A percentile compares a stretch with the other conserved stretches of the same genome.
Evolutionary conservation across 78 protist species (phyloP).

Genomic region (Mastigamoeba balamuthi): DNA sequence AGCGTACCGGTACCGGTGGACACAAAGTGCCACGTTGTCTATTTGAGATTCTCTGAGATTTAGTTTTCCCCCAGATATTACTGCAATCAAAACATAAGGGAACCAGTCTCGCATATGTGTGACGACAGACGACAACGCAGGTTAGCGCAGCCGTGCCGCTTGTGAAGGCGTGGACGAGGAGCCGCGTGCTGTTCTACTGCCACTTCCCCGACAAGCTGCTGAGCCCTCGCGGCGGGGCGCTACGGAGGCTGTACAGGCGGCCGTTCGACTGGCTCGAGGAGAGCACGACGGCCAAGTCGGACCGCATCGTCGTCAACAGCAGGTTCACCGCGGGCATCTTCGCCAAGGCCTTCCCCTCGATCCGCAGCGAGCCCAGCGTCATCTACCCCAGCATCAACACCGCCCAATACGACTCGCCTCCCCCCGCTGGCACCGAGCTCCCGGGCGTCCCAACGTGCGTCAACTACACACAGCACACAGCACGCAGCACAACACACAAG

Average conservation of each 20-base stretch:
- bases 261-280: slow-evolving; percentile 92
- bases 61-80: too few species aligned
- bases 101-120: too few species aligned
- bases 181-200: slow-evolving; percentile 92
- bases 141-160: too few species aligned
- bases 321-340: slow-evolving; percentile 54
- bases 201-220: slow-evolving; percentile 92
- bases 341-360: slow-evolving; percentile 34
- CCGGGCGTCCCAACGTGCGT: not conserved
- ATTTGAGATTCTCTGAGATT: too few species aligned
- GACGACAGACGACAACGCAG: too few species aligned
- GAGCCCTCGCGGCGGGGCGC: slow-evolving; percentile 7
- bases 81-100: too few species aligned
- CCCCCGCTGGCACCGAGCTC: not conserved
- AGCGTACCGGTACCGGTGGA: too few species aligned
- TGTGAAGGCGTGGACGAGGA: too few species aligned
- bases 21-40: too few species aligned
- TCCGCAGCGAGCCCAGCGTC: slow-evolving; percentile 7
- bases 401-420: slow-evolving; percentile 2
- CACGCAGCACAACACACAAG: too few species aligned
- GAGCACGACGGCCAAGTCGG: slow-evolving; percentile 51
- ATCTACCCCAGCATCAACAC: slow-evolving; percentile 68
- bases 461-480: not conserved
- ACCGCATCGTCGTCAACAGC: slow-evolving; percentile 65
- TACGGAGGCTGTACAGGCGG: slow-evolving; percentile 65